phyloP scores from a whole-genome alignment of 139 green algal species.

The Coelastrella sp. region DNA sequence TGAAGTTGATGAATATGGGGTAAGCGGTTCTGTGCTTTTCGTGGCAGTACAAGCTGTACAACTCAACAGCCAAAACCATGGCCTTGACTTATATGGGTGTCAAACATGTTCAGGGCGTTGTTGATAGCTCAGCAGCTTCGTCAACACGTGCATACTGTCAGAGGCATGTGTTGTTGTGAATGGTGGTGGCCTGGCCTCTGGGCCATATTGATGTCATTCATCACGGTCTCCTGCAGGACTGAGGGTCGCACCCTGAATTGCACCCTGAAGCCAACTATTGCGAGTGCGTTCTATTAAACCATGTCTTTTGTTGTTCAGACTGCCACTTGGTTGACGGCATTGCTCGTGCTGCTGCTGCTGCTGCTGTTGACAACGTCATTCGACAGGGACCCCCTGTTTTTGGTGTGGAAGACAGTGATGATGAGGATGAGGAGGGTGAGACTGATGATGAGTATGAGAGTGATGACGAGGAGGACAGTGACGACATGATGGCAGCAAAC shows the following conservation, averaged over 20 bases:
- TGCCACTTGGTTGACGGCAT: too few relatives aligned
- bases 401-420: not conserved
- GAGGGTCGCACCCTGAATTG: too few relatives aligned
- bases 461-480: slow-evolving; percentile 41
- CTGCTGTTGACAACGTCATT: not conserved
- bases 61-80: not conserved
- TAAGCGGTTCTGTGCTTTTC: not conserved
- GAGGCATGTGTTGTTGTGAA: too few relatives aligned
- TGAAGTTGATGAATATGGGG: slow-evolving; percentile 25
- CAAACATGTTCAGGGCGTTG: too few relatives aligned
- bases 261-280: too few relatives aligned
- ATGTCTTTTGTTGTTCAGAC: too few relatives aligned
- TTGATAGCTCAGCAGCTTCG: too few relatives aligned
- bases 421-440: slow-evolving; percentile 44
- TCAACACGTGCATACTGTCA: too few relatives aligned
- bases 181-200: too few relatives aligned
- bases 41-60: not conserved
- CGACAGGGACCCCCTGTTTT: not conserved
- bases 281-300: too few relatives aligned
- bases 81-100: not conserved
- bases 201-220: too few relatives aligned
- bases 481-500: slow-evolving; percentile 13
- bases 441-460: slow-evolving; percentile 43
- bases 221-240: too few relatives aligned
- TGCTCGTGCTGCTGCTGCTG: not conserved